Evolutionary conservation across 371 early-diverging fungal species (phyloP).

Genomic region (Dichotomocladium elegans): DNA sequence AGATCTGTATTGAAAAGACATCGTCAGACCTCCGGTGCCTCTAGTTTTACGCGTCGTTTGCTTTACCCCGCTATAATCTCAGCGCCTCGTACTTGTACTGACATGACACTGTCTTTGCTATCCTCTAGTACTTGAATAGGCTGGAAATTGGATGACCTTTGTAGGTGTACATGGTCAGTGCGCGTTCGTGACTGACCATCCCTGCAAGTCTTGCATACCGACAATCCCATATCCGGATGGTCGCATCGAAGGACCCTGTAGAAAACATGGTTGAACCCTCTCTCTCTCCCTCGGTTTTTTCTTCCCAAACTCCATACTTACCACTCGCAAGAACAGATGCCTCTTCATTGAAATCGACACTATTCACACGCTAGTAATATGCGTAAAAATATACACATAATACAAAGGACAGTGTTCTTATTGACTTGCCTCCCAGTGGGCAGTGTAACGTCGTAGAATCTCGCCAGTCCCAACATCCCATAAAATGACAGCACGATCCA

Average conservation of each 20-base stretch:
- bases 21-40: neutral
- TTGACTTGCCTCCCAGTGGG: constrained; percentile 73
- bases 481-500: constrained; percentile 73
- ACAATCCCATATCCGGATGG: constrained; percentile 88
- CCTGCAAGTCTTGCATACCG: constrained; percentile 48
- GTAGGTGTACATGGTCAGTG: no score
- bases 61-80: constrained; percentile 76
- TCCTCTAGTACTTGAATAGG: constrained; percentile 89
- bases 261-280: neutral
- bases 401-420: neutral
- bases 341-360: constrained; percentile 77
- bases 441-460: constrained; percentile 70
- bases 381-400: neutral
- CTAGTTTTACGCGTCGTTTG: neutral
- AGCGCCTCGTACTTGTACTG: constrained; percentile 62
- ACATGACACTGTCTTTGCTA: constrained; percentile 84
- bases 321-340: constrained; percentile 78
- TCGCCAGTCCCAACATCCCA: constrained; percentile 86
- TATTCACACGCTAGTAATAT: constrained; percentile 70
- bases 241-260: constrained; percentile 87
- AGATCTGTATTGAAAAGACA: constrained; percentile 38
- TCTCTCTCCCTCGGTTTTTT: neutral
- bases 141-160: constrained; percentile 57
- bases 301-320: constrained; percentile 6
- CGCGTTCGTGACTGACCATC: constrained; percentile 1